Base-by-base conservation (phyloP, 2,329 filamentous ascomycete species). In the Diplocarpon rosae region DNA sequence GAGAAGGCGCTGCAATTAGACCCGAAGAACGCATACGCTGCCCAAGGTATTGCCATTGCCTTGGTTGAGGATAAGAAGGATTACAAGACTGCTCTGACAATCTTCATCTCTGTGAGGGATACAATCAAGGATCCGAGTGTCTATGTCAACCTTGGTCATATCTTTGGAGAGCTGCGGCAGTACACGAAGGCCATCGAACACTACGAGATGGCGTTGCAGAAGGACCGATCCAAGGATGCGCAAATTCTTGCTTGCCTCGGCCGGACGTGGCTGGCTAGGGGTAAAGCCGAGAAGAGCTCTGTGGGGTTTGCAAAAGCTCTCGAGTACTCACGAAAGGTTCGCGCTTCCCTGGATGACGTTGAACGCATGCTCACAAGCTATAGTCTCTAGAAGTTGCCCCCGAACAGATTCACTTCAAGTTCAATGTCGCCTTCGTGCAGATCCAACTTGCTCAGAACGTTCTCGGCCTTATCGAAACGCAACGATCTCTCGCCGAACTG, bases 401-500 rank as follows among this genome's bases (percentile, higher is more conserved):
- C 0, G 84, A 92, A 4, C 86, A 94, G 57, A 73, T 89, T 27
- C 87, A 95, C 64, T 86, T 92, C 64, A 87, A 92, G 63, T 98
- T 98, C 74, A 98, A 98, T 59, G 85, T 98, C 24, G 92, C 92
- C 0, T 98, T 95, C 60, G 86, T 96, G 24, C 92, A 96, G 61
- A 93, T 95, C 51, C 89, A 95, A 63, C 80, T 96, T 43, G 90
- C 90, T 15, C 83, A 83, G 37, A 77, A 84, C 27, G 79, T 95
- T 43, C 82, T 87, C 63, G 72, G 69, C 30, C 70, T 95, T 43
- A 71, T 76, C 5, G 86, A 95, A 61, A 76, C 76, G 5, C 80
- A 89, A 59, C 80, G 88, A 40, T 85, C 83, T 0, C 71, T 90
- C 2, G 73, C 76, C 48, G 88, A 96, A 57, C 78, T 98, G 7